Base-by-base conservation (phyloP, 1,139 yeast species). In the Candida glucosophila region DNA sequence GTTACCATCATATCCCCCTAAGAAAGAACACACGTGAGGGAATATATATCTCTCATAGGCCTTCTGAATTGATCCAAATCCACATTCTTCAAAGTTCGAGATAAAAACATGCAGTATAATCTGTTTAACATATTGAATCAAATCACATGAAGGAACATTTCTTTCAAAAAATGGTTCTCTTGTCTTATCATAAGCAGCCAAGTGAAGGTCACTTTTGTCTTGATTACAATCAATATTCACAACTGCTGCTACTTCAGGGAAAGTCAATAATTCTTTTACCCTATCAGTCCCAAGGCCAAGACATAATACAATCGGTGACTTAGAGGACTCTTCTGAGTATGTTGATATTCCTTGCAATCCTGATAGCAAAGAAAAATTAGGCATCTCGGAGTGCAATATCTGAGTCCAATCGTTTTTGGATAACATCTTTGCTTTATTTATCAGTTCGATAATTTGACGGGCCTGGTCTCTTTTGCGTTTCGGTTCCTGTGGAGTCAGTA, bases 381-480 rank as follows among this genome's bases (percentile, higher is more conserved):
- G 28, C 24, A 59, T 55, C 6, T 43, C 38, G 3, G 45, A 52
- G 39, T 69, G 74, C 58, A 88, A 88, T 17, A 88, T 55, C 55
- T 88, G 96, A 51, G 88, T 85, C 3, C 95, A 88, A 28, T 85
- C 81, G 3, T 77, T 68, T 43, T 88, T 88, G 45, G 77, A 74
- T 30, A 86, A 56, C 17, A 88, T 75, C 37, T 73, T 77, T 0
- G 95, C 86, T 46, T 86, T 86, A 32, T 80, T 74, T 5, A 83
- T 52, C 22, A 80, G 55, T 26, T 77, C 80, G 14, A 81, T 69
- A 15, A 86, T 67, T n/a, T n/a, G n/a, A 27, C 67, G 62, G 9
- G 61, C 41, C 16, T 35, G 36, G 20, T 29, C 23, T 9, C 19
- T 31, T 22, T 23, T 32, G 10, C 6, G 9, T 5, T 17, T 17